Percentiles rank a stretch among this genome's conserved stretches.
These are phyloP conservation scores for Vigna nakashimae DNA, from an alignment of 306 rosid species.

Conservation along the genomic window DNA sequence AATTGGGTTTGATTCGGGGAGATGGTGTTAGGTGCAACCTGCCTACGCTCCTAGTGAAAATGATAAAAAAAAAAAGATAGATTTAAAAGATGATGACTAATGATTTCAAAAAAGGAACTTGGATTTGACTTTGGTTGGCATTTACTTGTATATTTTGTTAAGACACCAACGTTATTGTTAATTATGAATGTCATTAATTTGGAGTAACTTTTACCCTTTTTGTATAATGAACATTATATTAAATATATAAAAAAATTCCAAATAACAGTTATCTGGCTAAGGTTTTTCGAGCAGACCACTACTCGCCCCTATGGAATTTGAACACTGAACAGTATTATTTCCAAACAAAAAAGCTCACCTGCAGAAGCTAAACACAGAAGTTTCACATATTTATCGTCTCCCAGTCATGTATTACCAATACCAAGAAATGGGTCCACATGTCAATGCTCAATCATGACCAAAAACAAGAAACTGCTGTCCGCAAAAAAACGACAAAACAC, in stretches of 20 bases:
- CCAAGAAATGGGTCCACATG: slow-evolving; percentile 21
- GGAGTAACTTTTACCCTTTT: neutral
- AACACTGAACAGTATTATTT: neutral
- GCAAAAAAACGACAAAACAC: slow-evolving; percentile 16
- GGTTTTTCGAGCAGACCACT: neutral
- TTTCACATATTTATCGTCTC: slow-evolving; percentile 10
- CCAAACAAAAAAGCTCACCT: slow-evolving; percentile 25
- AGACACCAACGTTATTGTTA: neutral
- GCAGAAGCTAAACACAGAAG: slow-evolving; percentile 15
- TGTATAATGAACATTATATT: neutral
- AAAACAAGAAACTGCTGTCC: slow-evolving; percentile 19
- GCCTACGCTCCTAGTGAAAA: neutral
- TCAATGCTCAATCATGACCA: slow-evolving; percentile 3
- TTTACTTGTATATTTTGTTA: neutral
- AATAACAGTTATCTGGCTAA: neutral
- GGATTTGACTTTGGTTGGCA: neutral
- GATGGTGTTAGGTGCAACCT: too few species aligned
- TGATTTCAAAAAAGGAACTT: neutral
- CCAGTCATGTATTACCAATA: slow-evolving; percentile 16
- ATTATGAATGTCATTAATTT: slow-evolving; percentile 17
- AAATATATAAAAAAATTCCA: neutral
- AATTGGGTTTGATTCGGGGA: too few species aligned
- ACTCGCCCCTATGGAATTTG: neutral
- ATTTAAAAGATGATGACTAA: neutral
- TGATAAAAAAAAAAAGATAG: neutral